Base-by-base conservation (phyloP, 768 basidiomycete genomes). In the Nevesoporus exiguus region DNA sequence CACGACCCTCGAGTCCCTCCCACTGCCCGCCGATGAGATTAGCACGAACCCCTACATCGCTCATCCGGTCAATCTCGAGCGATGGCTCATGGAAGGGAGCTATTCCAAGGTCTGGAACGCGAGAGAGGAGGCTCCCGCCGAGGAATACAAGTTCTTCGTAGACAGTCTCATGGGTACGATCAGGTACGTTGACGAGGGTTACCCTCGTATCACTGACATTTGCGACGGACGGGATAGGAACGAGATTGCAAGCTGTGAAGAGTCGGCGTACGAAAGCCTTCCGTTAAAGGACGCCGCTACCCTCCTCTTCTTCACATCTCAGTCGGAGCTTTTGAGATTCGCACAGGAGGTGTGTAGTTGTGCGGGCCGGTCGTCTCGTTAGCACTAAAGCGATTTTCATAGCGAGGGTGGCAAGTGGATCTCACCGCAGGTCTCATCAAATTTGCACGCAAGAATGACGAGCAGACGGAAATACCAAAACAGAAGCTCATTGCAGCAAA, bases 61-160 rank as follows among this genome's bases (percentile, higher is more conserved):
- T 49, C 93, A 93, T 68, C 90, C 92, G 13, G 87, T 94, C 53
- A 90, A 94, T 68, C 83, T 95, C 56, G 96, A 99, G 70, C 80
- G 90, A 47, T 98, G 95, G 91, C 80, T 98, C 42, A 99, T 99
- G 96, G 96, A 98, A 70, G 96, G 96, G 36, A 90, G 89, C 64
- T 99, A 98, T 71, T 93, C 91, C 73, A 96, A 96, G 70, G 96
- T 98, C 11, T 99, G 95, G 91, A 85, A 90, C 64, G 95, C 95
- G 34, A 83, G 94, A 60, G 90, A 90, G 59, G 86, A 93, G 63
- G 91, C 94, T 2, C 93, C 95, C 1, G 83, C 90, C 34, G 91
- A 93, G 58, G 96, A 98, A 68, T 97, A 97, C 77, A 91, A 88
- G 61, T 90, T 90, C 76, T 93, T 98, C 63, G 84, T 97, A 10